Evolutionary conservation across 352 stramenopile genomes (phyloP).

Genomic region (Globisporangium middletonii): DNA sequence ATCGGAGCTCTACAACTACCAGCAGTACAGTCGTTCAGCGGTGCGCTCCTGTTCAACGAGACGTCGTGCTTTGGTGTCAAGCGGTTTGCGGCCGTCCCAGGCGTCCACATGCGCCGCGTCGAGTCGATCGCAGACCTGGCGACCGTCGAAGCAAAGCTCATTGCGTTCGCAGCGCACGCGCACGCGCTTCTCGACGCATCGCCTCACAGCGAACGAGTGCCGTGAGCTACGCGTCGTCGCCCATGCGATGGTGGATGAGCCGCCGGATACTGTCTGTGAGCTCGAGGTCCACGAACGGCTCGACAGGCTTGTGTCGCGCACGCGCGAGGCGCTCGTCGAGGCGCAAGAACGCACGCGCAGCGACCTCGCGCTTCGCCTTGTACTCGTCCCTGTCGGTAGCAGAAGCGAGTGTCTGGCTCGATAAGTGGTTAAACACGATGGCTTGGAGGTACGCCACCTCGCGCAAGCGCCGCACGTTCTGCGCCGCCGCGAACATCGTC

Average conservation of each 20-base stretch:
- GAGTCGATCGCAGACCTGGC: conserved; percentile 25
- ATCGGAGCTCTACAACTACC: no score
- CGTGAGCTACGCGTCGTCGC: conserved; percentile 9
- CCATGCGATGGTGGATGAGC: conserved; percentile 11
- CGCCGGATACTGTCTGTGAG: conserved; percentile 14
- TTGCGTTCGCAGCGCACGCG: conserved; percentile 24
- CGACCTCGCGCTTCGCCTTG: conserved; percentile 11
- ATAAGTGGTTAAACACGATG: conserved; percentile 32
- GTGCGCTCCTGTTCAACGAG: conserved; percentile 54
- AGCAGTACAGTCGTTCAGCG: conserved; percentile 39
- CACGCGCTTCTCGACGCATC: no score
- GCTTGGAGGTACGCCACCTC: conserved; percentile 39
- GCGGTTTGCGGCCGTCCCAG: neutral
- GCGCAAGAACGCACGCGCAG: conserved; percentile 26
- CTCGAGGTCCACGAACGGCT: conserved; percentile 28
- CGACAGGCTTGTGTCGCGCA: conserved; percentile 20
- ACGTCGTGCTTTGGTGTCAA: conserved; percentile 67
- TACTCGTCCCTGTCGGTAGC: neutral
- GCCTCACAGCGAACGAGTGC: no score
- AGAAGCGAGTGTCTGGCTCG: neutral
- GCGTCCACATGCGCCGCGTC: no score
- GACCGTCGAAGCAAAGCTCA: conserved; percentile 42
- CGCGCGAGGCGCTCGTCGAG: conserved; percentile 20
- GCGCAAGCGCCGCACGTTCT: conserved; percentile 29
- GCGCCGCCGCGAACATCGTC: conserved; percentile 25